Evolutionary conservation across 371 early-diverging fungal genomes (phyloP), one percentile per base, ranked within the genome.

Genomic region (Rhizopus stolonifer): DNA sequence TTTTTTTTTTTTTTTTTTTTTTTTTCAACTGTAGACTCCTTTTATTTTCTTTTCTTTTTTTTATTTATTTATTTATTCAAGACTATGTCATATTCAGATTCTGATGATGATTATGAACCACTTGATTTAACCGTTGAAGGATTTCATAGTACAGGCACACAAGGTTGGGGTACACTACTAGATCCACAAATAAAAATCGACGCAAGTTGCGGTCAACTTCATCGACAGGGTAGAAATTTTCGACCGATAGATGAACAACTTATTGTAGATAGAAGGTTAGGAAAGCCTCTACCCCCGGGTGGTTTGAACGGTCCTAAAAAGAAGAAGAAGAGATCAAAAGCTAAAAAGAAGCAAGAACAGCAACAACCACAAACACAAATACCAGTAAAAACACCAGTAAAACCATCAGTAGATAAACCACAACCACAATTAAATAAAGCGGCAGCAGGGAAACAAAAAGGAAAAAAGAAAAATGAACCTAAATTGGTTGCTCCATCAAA

Each of bases 151-250:
- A 10, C 31, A 7, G 10, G 10, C 4, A 10, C 4, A 29, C 4
- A 29, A 29, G 31, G 31, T 7, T 29, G 31, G 31, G 31, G 7
- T 10, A 10, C 4, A 4, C 31, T 29, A 7, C 4, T 29, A 29
- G 31, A 29, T 10, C 31, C 31, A 7, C 7, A 29, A 29, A 29
- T 29, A 10, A 29, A 10, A 29, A 10, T 29, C 31, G 10, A 10
- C 10, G 31, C 4, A 29, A 10, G 10, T 4, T 29, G 31, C 29
- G 78, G 78, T n/a, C 67, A 69, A 25, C 55, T 77, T 14, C 74
- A 77, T 49, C 64, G 78, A 26, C 55, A 60, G 44, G 78, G 78
- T 32, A 55, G 24, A 0, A 77, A 77, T 32, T 77, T 67, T 14
- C 64, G 54, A 6, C 78, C 78, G 15, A 60, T 77, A 13, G 72